Evolutionary conservation across 192 early-diverging fungal species (phyloP).

Genomic region (Coemansia sp.): DNA sequence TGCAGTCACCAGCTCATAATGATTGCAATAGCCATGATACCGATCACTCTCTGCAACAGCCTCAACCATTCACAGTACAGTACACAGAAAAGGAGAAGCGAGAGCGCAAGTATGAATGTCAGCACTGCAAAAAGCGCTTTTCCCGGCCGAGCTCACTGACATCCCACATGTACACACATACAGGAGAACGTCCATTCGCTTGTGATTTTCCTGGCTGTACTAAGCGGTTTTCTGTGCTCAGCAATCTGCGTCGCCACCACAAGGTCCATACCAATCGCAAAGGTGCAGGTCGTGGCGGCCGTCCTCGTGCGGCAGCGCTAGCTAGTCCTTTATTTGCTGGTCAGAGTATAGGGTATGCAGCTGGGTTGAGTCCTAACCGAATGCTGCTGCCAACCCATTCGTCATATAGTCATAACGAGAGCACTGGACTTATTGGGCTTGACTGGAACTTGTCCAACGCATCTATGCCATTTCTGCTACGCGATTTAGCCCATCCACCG

Average conservation of each 20-base stretch:
- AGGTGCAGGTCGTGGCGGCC: neutral
- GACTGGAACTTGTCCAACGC: neutral
- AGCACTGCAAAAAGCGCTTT: conserved; percentile 59
- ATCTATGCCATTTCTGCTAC: neutral
- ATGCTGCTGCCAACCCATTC: conserved; percentile 2
- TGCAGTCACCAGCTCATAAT: no score
- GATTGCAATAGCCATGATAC: no score
- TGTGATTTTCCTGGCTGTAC: conserved; percentile 58
- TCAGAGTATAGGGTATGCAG: no score
- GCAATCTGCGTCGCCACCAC: conserved; percentile 72
- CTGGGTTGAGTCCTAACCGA: neutral
- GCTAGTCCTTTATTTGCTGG: neutral
- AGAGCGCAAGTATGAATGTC: conserved; percentile 57
- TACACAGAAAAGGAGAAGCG: conserved; percentile 49
- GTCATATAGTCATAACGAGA: neutral
- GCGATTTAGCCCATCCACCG: neutral
- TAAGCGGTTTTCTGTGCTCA: conserved; percentile 72
- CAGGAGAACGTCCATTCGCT: conserved; percentile 60
- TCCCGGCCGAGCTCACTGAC: conserved; percentile 59
- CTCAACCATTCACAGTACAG: conserved; percentile 15
- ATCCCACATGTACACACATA: conserved; percentile 63
- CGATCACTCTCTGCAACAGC: neutral
- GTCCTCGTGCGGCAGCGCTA: conserved; percentile 1
- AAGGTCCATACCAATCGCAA: conserved; percentile 31
- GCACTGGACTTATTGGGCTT: neutral